phyloP scores from a whole-genome alignment of 345 rosid genomes.

The Acer saccharum region DNA sequence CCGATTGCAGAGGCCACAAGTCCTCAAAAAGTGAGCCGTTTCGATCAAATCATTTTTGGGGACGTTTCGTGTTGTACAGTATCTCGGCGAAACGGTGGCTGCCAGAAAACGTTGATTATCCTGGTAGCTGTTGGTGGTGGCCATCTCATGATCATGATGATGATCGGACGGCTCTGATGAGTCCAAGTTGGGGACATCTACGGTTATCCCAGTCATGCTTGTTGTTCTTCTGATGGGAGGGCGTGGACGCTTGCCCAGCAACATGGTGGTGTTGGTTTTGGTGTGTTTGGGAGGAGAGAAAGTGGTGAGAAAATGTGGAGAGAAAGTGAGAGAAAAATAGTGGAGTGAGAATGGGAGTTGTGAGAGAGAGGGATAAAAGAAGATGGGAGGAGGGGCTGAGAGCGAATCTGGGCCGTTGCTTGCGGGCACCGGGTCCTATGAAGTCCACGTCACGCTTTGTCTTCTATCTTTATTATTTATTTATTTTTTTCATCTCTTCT shows the following conservation, averaged over 20 bases:
- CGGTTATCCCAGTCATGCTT: slow-evolving; percentile 64
- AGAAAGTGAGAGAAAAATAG: slow-evolving; percentile 21
- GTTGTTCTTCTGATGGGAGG: slow-evolving; percentile 66
- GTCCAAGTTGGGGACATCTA: slow-evolving; percentile 34
- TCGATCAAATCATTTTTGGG: slow-evolving; percentile 20
- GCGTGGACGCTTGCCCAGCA: slow-evolving; percentile 69
- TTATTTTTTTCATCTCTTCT: background rate
- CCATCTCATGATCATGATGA: slow-evolving; percentile 16
- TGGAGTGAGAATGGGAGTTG: slow-evolving; percentile 5
- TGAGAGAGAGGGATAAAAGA: slow-evolving; percentile 14
- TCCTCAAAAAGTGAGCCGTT: slow-evolving; percentile 51
- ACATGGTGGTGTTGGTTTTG: slow-evolving; percentile 35
- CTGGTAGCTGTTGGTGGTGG: slow-evolving; percentile 9
- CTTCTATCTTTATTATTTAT: background rate
- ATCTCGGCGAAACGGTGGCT: slow-evolving; percentile 54
- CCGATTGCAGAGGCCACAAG: slow-evolving; percentile 75
- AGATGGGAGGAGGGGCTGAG: slow-evolving; percentile 15
- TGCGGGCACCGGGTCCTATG: slow-evolving; percentile 41
- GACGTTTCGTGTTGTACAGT: slow-evolving; percentile 15
- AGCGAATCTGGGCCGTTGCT: slow-evolving; percentile 58
- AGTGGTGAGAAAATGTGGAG: slow-evolving; percentile 14
- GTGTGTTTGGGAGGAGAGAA: background rate
- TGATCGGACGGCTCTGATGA: slow-evolving; percentile 37
- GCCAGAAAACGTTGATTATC: slow-evolving; percentile 36
- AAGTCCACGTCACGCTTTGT: slow-evolving; percentile 39